Conservation (phyloP, 2,329 filamentous ascomycete genomes). For the Monascus ruber region DNA sequence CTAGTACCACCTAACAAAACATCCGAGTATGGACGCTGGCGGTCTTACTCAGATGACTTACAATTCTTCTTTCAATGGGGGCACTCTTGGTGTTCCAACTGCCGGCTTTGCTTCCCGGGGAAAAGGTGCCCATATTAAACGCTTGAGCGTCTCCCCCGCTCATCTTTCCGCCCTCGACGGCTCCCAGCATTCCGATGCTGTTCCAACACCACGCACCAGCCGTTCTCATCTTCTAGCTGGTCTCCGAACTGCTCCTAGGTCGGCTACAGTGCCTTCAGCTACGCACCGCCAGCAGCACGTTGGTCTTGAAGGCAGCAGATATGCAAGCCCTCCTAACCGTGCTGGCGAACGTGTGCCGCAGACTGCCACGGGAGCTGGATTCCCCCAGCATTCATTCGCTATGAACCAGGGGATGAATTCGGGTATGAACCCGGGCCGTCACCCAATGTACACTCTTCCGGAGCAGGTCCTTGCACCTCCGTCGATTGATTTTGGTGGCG, state of each 20-base stretch:
- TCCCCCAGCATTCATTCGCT: conserved; percentile 34
- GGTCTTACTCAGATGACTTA: conserved; percentile 99
- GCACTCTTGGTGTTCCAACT: conserved; percentile 61
- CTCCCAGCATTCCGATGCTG: conserved; percentile 52
- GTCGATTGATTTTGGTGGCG: conserved; percentile 57
- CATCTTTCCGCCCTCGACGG: conserved; percentile 58
- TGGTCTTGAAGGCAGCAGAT: conserved; percentile 38
- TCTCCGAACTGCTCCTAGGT: conserved; percentile 86
- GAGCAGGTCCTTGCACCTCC: conserved; percentile 67
- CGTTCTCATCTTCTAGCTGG: conserved; percentile 90
- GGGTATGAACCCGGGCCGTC: conserved; percentile 32
- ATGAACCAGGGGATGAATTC: conserved; percentile 17
- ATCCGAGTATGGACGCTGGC: conserved; percentile 69
- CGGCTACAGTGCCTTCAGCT: conserved; percentile 57
- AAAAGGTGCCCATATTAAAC: conserved; percentile 80
- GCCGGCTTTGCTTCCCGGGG: conserved; percentile 76
- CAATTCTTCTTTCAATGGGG: conserved; percentile 58
- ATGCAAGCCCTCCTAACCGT: conserved; percentile 33
- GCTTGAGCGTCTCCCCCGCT: conserved; percentile 65
- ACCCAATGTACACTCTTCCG: conserved; percentile 55
- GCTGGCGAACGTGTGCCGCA: conserved; percentile 43
- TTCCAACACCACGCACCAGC: conserved; percentile 80
- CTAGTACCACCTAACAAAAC: conserved; percentile 11
- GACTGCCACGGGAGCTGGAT: conserved; percentile 46
- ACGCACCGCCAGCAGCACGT: conserved; percentile 48